These are phyloP conservation scores for Leishmania tarentolae DNA, from an alignment of 208 protist species.

Conservation along the genomic window DNA sequence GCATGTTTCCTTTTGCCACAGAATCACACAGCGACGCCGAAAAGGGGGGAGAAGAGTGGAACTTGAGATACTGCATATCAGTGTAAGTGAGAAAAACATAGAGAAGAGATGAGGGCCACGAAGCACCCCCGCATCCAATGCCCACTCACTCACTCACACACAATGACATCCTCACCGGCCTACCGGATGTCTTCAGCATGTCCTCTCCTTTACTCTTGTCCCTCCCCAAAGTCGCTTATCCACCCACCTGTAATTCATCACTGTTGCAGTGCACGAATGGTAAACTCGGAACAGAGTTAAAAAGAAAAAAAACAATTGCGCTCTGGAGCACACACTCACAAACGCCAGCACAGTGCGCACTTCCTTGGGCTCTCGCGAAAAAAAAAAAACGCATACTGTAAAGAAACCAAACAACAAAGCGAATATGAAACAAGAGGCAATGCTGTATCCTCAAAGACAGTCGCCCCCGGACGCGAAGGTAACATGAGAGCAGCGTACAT, in stretches of 20 bases:
- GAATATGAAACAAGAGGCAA: no score
- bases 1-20: not conserved
- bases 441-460: not conserved
- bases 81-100: not conserved
- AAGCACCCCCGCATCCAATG: not conserved
- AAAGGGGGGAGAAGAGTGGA: not conserved
- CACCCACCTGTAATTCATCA: not conserved
- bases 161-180: not conserved
- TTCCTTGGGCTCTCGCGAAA: not conserved
- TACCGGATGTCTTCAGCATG: not conserved
- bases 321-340: not conserved
- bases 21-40: not conserved
- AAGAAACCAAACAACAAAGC: no score
- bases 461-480: not conserved
- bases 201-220: not conserved
- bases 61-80: not conserved
- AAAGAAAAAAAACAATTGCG: not conserved
- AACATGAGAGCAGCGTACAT: not conserved
- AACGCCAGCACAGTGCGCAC: not conserved
- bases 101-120: not conserved
- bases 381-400: no score
- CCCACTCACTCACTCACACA: not conserved
- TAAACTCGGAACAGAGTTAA: not conserved
- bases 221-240: not conserved
- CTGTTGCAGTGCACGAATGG: not conserved